Conservation (phyloP, 164 flowering plant genomes). For the Macadamia integrifolia region DNA sequence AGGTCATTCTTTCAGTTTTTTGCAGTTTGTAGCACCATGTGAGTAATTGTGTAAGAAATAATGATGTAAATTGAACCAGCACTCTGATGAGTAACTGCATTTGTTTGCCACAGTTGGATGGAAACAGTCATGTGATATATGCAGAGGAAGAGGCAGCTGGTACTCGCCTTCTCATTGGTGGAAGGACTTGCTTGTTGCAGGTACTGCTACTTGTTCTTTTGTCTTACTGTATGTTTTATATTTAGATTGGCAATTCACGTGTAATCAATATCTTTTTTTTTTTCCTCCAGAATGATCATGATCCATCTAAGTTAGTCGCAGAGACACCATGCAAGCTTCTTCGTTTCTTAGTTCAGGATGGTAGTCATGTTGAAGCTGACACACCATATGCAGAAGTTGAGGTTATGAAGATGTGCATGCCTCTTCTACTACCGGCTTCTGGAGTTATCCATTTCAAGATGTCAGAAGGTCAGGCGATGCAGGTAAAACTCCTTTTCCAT, state of each 20-base stretch:
- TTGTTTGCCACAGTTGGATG: constrained; percentile 73
- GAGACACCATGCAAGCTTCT: constrained; percentile 99
- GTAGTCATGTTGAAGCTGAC: constrained; percentile 88
- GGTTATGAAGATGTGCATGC: constrained; percentile 99
- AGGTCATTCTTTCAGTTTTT: no score
- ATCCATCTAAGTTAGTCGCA: constrained; percentile 95
- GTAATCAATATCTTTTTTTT: constrained; percentile 11
- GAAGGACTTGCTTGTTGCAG: constrained; percentile 99
- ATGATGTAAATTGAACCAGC: no score
- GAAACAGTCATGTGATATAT: constrained; percentile 96
- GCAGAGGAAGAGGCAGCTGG: constrained; percentile 99
- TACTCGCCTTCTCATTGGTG: constrained; percentile 98
- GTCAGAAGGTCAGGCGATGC: constrained; percentile 99
- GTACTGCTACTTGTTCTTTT: constrained; percentile 26
- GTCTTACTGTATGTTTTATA: neutral
- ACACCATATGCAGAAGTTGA: constrained; percentile 98
- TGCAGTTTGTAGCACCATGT: no score
- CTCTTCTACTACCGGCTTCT: constrained; percentile 96
- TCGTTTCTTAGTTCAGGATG: constrained; percentile 74
- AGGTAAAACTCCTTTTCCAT: constrained; percentile 41
- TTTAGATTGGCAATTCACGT: constrained; percentile 6
- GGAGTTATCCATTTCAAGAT: constrained; percentile 75
- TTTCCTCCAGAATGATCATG: constrained; percentile 85
- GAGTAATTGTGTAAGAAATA: no score
- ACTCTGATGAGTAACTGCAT: neutral